Evolutionary conservation across 2,329 filamentous ascomycete genomes (phyloP).

Genomic region (Paracoccidioides lutzii): DNA sequence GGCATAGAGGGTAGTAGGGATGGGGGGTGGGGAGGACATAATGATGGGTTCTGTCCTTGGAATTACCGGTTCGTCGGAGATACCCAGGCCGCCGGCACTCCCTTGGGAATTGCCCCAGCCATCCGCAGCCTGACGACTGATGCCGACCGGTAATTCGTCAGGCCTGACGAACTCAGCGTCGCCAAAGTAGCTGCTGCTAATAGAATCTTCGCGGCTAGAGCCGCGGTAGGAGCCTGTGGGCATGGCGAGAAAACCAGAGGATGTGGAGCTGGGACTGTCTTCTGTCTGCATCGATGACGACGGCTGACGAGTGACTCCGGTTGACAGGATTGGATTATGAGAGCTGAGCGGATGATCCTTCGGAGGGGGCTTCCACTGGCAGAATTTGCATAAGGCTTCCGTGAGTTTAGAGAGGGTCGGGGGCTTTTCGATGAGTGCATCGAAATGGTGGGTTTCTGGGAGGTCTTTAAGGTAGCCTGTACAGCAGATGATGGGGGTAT

Average conservation of each 20-base stretch:
- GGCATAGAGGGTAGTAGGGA: slow-evolving; percentile 40
- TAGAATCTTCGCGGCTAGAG: slow-evolving; percentile 77
- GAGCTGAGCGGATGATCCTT: slow-evolving; percentile 45
- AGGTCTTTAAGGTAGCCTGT: slow-evolving; percentile 97
- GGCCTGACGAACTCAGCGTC: slow-evolving; percentile 67
- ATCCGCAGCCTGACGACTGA: slow-evolving; percentile 60
- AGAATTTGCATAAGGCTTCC: slow-evolving; percentile 75
- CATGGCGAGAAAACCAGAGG: slow-evolving; percentile 55
- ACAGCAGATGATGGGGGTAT: slow-evolving; percentile 90
- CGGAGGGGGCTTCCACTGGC: slow-evolving; percentile 80
- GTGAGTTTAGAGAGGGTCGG: slow-evolving; percentile 84
- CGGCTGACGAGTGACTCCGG: slow-evolving; percentile 43
- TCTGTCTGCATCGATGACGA: slow-evolving; percentile 45
- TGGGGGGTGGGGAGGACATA: slow-evolving; percentile 3
- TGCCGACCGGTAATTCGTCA: slow-evolving; percentile 65
- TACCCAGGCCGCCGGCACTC: slow-evolving; percentile 54
- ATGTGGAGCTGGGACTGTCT: slow-evolving; percentile 71
- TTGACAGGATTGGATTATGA: slow-evolving; percentile 41
- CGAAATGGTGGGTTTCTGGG: slow-evolving; percentile 88
- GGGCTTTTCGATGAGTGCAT: slow-evolving; percentile 89
- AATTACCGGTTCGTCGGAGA: slow-evolving; percentile 45
- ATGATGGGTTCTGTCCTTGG: slow-evolving; percentile 3
- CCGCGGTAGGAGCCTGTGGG: slow-evolving; percentile 64
- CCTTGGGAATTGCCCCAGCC: slow-evolving; percentile 30
- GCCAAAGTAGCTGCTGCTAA: slow-evolving; percentile 69